Evolutionary conservation across 495 filamentous ascomycete species (phyloP), one percentile per base, ranked within the genome.

Genomic region (Chaetomium fimeti): DNA sequence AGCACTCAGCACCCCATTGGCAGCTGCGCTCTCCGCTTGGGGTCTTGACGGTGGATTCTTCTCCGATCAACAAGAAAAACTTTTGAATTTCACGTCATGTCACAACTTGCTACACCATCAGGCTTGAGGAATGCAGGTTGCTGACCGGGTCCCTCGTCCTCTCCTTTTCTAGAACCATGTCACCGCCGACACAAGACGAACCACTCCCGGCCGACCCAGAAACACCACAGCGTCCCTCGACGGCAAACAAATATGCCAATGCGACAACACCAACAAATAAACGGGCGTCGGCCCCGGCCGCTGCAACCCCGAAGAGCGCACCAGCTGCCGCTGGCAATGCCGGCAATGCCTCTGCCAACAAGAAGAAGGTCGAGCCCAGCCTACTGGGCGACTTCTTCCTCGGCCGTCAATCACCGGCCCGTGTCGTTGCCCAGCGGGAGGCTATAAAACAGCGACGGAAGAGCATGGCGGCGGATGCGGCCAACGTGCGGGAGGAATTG

Each of bases 371-470:
- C 28, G 73, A 77, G 51, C 81, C 82, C 49, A 83, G 77, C 15
- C 72, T 84, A 12, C 75, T 85, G 12, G 73, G 72, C 38, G 83
- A 84, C 65, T 85, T 85, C 64, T 68, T 85, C 18, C 74, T 84
- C 18, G 83, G 83, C 24, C 77, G 82, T 42, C 83, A 77, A 22
- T 79, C 78, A 16, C 75, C 82, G 2, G 73, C 75, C 15, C 78
- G 82, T 43, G 42, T 76, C 7, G 74, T 75, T 0, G 79, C 77
- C 20, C 72, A 77, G 65, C 75, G 78, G 9, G 68, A 71, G 45
- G 68, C 73, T 20, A 69, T 74, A 27, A 72, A 71, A n/a, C 75
- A 77, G 47, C 75, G 80, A 1, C 73, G 78, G 57, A 78, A 76
- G 63, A 79, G 75, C 60, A 68, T 79, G 55, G 70, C 70, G 25